Evolutionary conservation across 805 yeast species (phyloP).

Genomic region (Candida sithepensis): DNA sequence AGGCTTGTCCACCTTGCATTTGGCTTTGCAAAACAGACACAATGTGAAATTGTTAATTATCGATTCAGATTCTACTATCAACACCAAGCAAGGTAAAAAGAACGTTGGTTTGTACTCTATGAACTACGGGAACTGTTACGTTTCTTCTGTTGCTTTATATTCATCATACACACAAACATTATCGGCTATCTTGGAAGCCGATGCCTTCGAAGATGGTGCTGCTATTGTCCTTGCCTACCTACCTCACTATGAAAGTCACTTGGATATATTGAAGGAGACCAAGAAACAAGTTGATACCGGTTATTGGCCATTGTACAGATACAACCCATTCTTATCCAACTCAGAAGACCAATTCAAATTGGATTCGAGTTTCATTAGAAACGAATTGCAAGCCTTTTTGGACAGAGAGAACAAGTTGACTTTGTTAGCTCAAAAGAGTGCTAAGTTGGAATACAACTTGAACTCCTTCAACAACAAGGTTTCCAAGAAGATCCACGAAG

Average conservation of each 20-base stretch:
- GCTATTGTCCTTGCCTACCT: conserved; percentile 86
- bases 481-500: conserved; percentile 46
- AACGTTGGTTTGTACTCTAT: conserved; percentile 93
- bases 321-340: conserved; percentile 55
- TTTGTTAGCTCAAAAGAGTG: conserved; percentile 64
- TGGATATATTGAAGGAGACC: conserved; percentile 78
- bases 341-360: conserved; percentile 62
- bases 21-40: conserved; percentile 61
- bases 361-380: conserved; percentile 79
- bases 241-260: conserved; percentile 72
- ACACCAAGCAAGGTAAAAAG: conserved; percentile 63
- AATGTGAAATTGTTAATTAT: conserved; percentile 82
- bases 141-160: conserved; percentile 91
- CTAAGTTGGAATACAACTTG: conserved; percentile 74
- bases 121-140: conserved; percentile 86
- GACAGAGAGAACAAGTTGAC: conserved; percentile 89
- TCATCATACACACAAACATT: conserved; percentile 90
- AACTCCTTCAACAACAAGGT: conserved; percentile 59
- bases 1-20: conserved; percentile 89
- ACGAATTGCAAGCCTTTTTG: conserved; percentile 72
- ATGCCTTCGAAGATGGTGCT: conserved; percentile 75
- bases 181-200: conserved; percentile 88
- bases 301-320: conserved; percentile 94
- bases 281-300: conserved; percentile 89
- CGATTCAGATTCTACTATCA: conserved; percentile 73